Percentiles rank a stretch among this genome's conserved stretches.
Evolutionary conservation across 257 asterid genomes (phyloP).

Genomic region (Solanum ossicruentum): DNA sequence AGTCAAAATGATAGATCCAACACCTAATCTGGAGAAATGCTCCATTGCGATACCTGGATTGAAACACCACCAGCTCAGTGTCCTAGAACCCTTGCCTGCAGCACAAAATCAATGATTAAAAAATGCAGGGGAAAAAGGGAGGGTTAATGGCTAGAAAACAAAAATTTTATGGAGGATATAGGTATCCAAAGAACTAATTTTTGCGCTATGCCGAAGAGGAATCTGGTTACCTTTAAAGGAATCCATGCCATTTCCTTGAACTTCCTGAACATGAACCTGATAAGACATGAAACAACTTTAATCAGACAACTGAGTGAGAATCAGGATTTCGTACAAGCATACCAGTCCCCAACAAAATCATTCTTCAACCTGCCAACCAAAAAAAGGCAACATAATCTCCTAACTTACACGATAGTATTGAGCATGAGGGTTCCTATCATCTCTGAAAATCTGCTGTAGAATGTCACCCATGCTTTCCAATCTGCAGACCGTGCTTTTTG

Average conservation of each 20-base stretch:
- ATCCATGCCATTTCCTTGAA: conserved; percentile 48
- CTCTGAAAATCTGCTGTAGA: conserved; percentile 60
- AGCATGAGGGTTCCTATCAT: conserved; percentile 56
- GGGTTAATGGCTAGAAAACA: not conserved
- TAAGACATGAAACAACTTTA: conserved; percentile 13
- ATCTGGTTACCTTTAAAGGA: conserved; percentile 44
- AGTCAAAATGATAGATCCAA: conserved; percentile 88
- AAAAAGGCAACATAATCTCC: conserved; percentile 1
- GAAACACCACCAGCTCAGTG: conserved; percentile 99
- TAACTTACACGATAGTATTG: conserved; percentile 73
- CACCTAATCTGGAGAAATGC: conserved; percentile 66
- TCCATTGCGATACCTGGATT: conserved; percentile 98
- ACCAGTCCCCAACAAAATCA: not conserved
- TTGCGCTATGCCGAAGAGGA: not conserved
- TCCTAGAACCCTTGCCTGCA: conserved; percentile 66
- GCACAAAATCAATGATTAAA: not conserved
- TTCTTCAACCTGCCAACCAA: not conserved
- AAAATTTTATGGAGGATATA: not conserved
- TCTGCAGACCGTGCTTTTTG: conserved; percentile 50
- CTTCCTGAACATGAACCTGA: conserved; percentile 84
- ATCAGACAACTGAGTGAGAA: conserved; percentile 2
- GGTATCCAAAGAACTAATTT: not conserved
- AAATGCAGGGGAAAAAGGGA: not conserved
- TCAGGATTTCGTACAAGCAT: not conserved
- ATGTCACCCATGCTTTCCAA: conserved; percentile 80